phyloP scores from a whole-genome alignment of 2,329 filamentous ascomycete genomes.

The Aspergillus aculeatinus region DNA sequence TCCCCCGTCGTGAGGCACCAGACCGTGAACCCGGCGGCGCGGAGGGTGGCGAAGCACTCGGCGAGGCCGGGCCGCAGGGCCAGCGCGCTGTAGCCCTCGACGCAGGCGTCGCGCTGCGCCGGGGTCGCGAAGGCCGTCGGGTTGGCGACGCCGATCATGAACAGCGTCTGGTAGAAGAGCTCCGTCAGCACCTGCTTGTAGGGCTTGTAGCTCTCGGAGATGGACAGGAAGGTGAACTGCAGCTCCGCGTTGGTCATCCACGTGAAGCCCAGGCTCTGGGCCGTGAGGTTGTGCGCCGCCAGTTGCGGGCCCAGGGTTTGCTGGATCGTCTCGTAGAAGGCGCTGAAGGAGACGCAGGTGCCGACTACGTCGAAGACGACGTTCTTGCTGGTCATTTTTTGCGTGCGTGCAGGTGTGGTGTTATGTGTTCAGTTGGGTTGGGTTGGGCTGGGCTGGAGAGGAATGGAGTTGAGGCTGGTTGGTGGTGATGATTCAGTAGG shows the following conservation, averaged over 20 bases:
- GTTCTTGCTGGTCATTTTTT: constrained; percentile 34
- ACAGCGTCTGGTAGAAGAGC: constrained; percentile 47
- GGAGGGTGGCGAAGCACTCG: constrained; percentile 43
- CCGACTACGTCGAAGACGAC: constrained; percentile 55
- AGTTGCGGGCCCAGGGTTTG: constrained; percentile 40
- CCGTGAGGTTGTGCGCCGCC: constrained; percentile 31
- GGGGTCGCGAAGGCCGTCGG: constrained; percentile 42
- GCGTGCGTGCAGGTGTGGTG: constrained; percentile 1
- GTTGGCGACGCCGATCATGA: constrained; percentile 41
- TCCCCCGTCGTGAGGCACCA: constrained; percentile 58
- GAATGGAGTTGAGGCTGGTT: neutral
- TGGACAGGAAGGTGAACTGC: constrained; percentile 48
- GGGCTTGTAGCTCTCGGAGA: constrained; percentile 41
- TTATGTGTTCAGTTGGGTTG: neutral
- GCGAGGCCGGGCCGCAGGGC: constrained; percentile 36
- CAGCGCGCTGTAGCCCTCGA: constrained; percentile 37
- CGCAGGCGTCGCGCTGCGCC: constrained; percentile 39
- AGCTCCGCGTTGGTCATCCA: constrained; percentile 48
- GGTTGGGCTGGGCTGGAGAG: too few species aligned
- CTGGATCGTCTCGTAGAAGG: constrained; percentile 41
- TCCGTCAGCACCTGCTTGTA: constrained; percentile 43
- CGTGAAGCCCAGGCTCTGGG: constrained; percentile 43
- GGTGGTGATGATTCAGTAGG: neutral
- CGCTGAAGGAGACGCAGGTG: constrained; percentile 48
- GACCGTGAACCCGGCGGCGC: constrained; percentile 50